phyloP scores from a whole-genome alignment of 768 basidiomycete genomes.

The Phylloporus sp. region DNA sequence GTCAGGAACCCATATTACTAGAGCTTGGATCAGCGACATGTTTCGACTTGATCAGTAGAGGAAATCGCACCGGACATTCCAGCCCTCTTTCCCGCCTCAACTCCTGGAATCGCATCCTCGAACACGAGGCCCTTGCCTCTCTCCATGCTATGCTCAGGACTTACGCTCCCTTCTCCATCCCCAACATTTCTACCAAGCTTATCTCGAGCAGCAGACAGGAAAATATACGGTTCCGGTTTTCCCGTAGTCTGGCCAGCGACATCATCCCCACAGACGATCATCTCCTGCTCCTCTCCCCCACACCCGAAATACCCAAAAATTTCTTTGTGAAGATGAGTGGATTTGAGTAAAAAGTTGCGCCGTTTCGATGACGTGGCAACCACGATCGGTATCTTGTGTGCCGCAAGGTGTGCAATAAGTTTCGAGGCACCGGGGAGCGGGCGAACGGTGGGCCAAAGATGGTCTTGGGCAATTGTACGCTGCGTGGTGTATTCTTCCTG shows the following conservation, averaged over 20 bases:
- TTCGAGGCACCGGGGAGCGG: constrained; percentile 71
- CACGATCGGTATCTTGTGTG: constrained; percentile 69
- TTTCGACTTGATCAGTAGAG: not conserved
- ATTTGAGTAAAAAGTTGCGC: constrained; percentile 66
- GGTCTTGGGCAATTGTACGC: constrained; percentile 56
- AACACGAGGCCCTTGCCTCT: constrained; percentile 70
- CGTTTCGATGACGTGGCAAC: constrained; percentile 75
- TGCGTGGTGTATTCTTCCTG: constrained; percentile 55
- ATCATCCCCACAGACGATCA: constrained; percentile 74
- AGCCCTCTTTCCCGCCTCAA: constrained; percentile 78
- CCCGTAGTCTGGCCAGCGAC: constrained; percentile 49
- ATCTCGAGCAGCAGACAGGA: constrained; percentile 65
- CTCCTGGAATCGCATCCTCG: constrained; percentile 75
- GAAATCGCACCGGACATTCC: constrained; percentile 72
- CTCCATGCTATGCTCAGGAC: constrained; percentile 40
- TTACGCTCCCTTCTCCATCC: constrained; percentile 31
- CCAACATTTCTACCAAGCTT: constrained; percentile 58
- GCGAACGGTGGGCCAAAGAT: constrained; percentile 62
- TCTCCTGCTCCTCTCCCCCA: constrained; percentile 33
- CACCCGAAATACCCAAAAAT: constrained; percentile 44
- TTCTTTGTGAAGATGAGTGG: constrained; percentile 49
- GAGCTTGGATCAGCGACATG: constrained; percentile 1
- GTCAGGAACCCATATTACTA: constrained; percentile 88
- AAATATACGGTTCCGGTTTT: constrained; percentile 85
- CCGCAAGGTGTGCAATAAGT: constrained; percentile 67